A percentile compares a stretch with the other conserved stretches of the same genome.
phyloP scores from a whole-genome alignment of 805 yeast species.

The Allodekkera sacchari region DNA sequence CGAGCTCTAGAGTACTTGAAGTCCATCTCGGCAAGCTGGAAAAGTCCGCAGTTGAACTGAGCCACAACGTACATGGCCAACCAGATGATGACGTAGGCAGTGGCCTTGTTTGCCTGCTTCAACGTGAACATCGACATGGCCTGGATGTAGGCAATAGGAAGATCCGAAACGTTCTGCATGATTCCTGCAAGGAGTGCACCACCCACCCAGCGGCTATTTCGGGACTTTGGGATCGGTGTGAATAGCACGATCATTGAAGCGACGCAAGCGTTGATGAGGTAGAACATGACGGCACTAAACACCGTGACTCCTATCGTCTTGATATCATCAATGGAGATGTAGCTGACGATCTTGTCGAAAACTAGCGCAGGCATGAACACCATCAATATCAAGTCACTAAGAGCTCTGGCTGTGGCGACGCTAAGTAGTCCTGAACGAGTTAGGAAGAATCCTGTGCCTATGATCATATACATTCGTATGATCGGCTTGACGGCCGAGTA shows the following conservation, averaged over 20 bases:
- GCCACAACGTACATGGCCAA: constrained; percentile 42
- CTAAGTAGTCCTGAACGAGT: constrained; percentile 52
- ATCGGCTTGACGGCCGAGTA: constrained; percentile 65
- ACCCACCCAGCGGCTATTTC: constrained; percentile 49
- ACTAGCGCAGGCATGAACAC: constrained; percentile 61
- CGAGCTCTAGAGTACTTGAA: constrained; percentile 26
- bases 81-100: constrained; percentile 50
- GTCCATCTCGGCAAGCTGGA: constrained; percentile 41
- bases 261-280: constrained; percentile 38
- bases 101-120: constrained; percentile 26
- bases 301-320: constrained; percentile 62
- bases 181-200: constrained; percentile 64
- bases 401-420: constrained; percentile 53
- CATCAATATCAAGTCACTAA: constrained; percentile 56
- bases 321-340: constrained; percentile 55
- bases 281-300: constrained; percentile 42
- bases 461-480: constrained; percentile 64
- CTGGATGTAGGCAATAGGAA: constrained; percentile 71
- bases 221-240: constrained; percentile 42
- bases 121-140: constrained; percentile 41
- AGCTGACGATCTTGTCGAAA: constrained; percentile 52
- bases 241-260: constrained; percentile 28
- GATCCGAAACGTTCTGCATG: constrained; percentile 67
- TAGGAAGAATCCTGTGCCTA: constrained; percentile 54
- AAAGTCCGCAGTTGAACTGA: constrained; percentile 47